Conservation (phyloP, 75 land plant genomes). For the Pinus taeda region DNA sequence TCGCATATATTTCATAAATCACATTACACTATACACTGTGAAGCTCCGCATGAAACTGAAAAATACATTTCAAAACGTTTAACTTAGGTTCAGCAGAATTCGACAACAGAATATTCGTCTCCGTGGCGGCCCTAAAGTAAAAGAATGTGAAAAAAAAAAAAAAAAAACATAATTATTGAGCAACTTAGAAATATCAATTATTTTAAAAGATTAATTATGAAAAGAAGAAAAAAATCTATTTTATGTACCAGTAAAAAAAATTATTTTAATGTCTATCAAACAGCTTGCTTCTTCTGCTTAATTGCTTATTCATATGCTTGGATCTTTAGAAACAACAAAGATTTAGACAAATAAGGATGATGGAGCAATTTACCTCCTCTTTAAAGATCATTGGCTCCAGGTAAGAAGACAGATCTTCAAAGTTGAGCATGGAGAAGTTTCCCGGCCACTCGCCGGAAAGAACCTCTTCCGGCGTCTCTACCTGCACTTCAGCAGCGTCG, state of each 20-base stretch:
- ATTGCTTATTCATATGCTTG: too few relatives aligned
- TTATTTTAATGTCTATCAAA: too few relatives aligned
- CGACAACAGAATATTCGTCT: background rate
- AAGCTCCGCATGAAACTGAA: too few relatives aligned
- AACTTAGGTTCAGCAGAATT: too few relatives aligned
- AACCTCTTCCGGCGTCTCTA: slow-evolving; percentile 39
- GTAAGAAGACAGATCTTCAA: slow-evolving; percentile 55
- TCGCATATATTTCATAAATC: too few relatives aligned
- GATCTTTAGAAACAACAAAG: slow-evolving; percentile 3
- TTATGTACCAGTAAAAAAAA: too few relatives aligned
- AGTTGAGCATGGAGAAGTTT: slow-evolving; percentile 68
- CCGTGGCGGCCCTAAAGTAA: background rate
- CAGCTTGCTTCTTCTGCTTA: too few relatives aligned
- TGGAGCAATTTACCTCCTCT: slow-evolving; percentile 31
- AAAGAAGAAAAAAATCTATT: too few relatives aligned
- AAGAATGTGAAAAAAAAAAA: background rate
- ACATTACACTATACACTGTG: too few relatives aligned
- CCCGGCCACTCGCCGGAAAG: slow-evolving; percentile 90
- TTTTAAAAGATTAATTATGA: background rate
- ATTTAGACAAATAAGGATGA: background rate
- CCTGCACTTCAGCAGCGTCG: background rate
- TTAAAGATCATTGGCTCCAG: slow-evolving; percentile 55
- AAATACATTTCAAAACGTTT: too few relatives aligned
- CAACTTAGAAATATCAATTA: background rate
- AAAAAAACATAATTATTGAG: background rate